Evolutionary conservation across 2,329 filamentous ascomycete genomes (phyloP).

Genomic region (Fusarium anthophilum): DNA sequence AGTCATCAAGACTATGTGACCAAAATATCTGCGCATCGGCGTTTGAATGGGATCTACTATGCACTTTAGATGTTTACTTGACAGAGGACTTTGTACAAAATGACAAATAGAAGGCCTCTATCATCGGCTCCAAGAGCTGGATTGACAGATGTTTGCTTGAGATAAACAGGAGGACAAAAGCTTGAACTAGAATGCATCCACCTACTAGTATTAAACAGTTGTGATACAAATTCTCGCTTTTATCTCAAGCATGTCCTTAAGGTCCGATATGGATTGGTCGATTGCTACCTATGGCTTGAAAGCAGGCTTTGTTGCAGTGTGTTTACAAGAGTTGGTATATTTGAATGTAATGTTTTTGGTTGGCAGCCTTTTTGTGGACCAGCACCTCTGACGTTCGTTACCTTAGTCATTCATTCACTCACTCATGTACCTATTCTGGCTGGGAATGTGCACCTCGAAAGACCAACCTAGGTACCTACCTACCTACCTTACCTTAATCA

Average conservation of each 20-base stretch:
- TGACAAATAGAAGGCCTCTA: conserved; percentile 13
- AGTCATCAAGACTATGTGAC: not conserved
- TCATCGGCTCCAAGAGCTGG: not conserved
- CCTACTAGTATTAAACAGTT: not conserved
- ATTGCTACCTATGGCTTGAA: not conserved
- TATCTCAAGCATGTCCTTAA: not conserved
- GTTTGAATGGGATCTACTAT: conserved; percentile 13
- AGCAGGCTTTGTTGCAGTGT: not conserved
- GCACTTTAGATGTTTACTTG: not conserved
- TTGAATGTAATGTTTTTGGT: not conserved
- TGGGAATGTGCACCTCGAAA: conserved; percentile 7
- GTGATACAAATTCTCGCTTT: not conserved
- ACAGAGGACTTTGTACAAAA: conserved; percentile 9
- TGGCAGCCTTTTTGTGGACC: not conserved
- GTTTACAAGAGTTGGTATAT: not conserved
- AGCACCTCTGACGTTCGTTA: not conserved
- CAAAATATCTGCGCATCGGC: not conserved
- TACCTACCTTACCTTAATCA: not conserved
- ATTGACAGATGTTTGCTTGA: not conserved
- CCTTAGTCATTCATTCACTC: not conserved
- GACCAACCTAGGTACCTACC: not conserved
- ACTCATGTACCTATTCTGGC: not conserved
- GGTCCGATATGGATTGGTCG: too few relatives aligned
- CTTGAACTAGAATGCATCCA: not conserved
- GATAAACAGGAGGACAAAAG: not conserved